Evolutionary conservation across 192 early-diverging fungal species (phyloP).

Genomic region (Helicostylum pulchrum): DNA sequence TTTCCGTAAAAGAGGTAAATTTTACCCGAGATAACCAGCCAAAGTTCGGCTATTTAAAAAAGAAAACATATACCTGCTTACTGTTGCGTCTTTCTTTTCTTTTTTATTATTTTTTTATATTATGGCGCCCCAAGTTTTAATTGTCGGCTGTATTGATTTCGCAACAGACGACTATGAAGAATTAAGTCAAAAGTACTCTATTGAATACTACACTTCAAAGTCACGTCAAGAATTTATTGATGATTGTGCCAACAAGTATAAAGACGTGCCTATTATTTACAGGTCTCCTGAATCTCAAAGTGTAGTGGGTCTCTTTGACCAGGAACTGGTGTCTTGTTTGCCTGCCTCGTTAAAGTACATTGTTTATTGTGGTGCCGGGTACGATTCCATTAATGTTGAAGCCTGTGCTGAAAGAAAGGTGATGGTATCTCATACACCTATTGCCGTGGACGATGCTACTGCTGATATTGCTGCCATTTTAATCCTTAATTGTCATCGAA

Average conservation of each 20-base stretch:
- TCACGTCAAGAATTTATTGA: conserved; percentile 34
- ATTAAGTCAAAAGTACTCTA: conserved; percentile 15
- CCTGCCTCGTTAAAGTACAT: conserved; percentile 32
- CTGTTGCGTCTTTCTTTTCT: too few species aligned
- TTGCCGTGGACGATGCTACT: conserved; percentile 38
- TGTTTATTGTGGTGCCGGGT: conserved; percentile 36
- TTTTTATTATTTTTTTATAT: too few species aligned
- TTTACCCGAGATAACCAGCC: too few species aligned
- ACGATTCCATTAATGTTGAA: conserved; percentile 38
- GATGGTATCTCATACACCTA: conserved; percentile 44
- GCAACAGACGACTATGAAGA: conserved; percentile 17
- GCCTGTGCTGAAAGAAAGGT: conserved; percentile 32
- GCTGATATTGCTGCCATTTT: conserved; percentile 48
- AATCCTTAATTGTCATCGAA: conserved; percentile 46
- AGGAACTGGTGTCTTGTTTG: conserved; percentile 29
- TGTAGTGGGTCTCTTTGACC: conserved; percentile 36
- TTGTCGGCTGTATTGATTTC: conserved; percentile 31
- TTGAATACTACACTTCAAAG: conserved; percentile 25
- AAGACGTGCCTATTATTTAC: conserved; percentile 26
- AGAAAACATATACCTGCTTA: too few species aligned
- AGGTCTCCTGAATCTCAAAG: conserved; percentile 17
- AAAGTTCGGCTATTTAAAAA: too few species aligned
- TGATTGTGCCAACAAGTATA: conserved; percentile 27
- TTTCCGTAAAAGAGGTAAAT: too few species aligned
- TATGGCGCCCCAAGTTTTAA: conserved; percentile 9